A percentile compares a stretch with the other conserved stretches of the same genome.
phyloP scores from a whole-genome alignment of 805 yeast species.

The Wickerhamiella brachini region DNA sequence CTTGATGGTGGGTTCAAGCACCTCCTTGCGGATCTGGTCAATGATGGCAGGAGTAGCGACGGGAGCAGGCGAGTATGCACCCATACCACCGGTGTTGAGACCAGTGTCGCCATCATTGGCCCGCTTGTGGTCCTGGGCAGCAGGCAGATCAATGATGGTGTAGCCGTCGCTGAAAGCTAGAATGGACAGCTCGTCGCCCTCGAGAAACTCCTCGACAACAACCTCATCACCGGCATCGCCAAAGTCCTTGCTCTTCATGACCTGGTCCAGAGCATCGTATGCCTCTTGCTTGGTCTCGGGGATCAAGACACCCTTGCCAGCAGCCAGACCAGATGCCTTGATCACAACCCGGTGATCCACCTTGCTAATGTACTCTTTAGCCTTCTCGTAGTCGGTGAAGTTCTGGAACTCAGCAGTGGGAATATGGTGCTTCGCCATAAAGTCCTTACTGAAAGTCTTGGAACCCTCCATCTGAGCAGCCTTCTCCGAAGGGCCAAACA shows the following conservation, averaged over 20 bases:
- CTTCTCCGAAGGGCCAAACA: constrained; percentile 84
- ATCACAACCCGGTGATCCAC: constrained; percentile 70
- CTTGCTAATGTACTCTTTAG: constrained; percentile 51
- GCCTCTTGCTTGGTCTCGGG: constrained; percentile 82
- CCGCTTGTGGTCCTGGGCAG: constrained; percentile 98
- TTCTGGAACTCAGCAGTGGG: constrained; percentile 89
- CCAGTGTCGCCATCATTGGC: constrained; percentile 89
- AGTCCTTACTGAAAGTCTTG: constrained; percentile 83
- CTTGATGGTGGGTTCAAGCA: constrained; percentile 81
- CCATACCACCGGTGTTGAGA: constrained; percentile 98
- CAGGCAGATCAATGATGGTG: constrained; percentile 77
- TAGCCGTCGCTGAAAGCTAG: constrained; percentile 90
- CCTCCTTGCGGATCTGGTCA: constrained; percentile 52
- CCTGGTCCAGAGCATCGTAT: constrained; percentile 60
- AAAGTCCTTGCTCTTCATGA: constrained; percentile 81
- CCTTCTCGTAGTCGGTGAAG: constrained; percentile 64
- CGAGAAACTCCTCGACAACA: constrained; percentile 89
- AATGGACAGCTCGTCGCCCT: constrained; percentile 93
- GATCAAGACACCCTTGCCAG: constrained; percentile 95
- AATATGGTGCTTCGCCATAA: constrained; percentile 81
- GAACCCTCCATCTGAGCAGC: constrained; percentile 97
- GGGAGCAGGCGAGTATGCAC: constrained; percentile 98
- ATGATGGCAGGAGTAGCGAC: constrained; percentile 68
- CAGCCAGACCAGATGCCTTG: constrained; percentile 97
- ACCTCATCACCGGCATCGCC: constrained; percentile 92